A percentile compares a stretch with the other conserved stretches of the same genome.
phyloP scores from a whole-genome alignment of 2,329 filamentous ascomycete species.

The Aspergillus sp. region DNA sequence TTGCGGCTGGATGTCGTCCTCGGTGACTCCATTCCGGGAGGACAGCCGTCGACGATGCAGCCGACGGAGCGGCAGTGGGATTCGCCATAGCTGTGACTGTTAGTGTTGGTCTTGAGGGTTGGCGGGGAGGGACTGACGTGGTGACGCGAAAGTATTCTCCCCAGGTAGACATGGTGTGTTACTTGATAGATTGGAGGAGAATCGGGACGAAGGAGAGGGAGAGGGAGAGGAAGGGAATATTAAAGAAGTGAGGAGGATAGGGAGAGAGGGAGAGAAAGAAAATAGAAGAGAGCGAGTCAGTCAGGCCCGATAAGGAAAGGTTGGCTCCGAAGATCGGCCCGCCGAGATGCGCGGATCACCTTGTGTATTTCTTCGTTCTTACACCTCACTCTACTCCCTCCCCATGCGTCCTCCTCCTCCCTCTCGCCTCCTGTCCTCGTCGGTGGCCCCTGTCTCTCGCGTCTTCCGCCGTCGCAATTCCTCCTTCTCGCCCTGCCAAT shows the following conservation, averaged over 20 bases:
- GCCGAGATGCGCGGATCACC: constrained; percentile 16
- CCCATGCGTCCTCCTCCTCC: too few species aligned
- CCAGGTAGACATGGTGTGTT: constrained; percentile 69
- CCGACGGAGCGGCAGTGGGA: constrained; percentile 89
- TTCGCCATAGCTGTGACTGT: constrained; percentile 66
- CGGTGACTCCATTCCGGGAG: constrained; percentile 77
- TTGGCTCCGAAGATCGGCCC: constrained; percentile 13
- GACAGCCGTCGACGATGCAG: constrained; percentile 88
- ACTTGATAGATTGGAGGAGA: constrained; percentile 1
- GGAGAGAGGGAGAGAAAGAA: constrained; percentile 1
- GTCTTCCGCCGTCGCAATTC: constrained; percentile 18
- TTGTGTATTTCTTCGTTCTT: not conserved
- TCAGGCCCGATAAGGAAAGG: not conserved
- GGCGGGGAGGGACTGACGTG: constrained; percentile 56
- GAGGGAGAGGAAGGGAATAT: not conserved
- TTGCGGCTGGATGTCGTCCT: constrained; percentile 85
- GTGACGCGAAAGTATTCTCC: constrained; percentile 73
- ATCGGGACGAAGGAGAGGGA: not conserved
- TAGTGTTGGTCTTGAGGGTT: too few species aligned
- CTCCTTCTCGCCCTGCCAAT: constrained; percentile 19
- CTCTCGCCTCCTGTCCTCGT: constrained; percentile 12
- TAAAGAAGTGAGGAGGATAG: not conserved
- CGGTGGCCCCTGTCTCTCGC: constrained; percentile 2
- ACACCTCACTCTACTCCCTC: constrained; percentile 6
- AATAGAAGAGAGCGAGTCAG: constrained; percentile 1